Percentiles rank a stretch among this genome's conserved stretches.
These are phyloP conservation scores for Agrocybe praecox DNA, from an alignment of 768 basidiomycete genomes.

Conservation along the genomic window DNA sequence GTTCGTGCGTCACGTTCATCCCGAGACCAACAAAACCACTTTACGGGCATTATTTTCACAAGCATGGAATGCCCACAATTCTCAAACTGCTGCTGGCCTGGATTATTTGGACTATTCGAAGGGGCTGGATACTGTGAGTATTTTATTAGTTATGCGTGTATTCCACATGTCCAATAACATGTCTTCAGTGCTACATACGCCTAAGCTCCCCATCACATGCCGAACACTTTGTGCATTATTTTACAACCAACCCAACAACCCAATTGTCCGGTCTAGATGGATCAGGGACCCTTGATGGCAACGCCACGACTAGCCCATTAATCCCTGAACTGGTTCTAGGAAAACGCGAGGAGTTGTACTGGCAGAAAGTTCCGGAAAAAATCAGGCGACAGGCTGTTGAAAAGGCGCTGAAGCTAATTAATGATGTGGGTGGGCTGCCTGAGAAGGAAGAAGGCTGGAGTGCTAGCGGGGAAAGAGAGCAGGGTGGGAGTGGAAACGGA, in stretches of 20 bases:
- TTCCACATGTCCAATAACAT: not conserved
- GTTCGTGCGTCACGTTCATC: constrained; percentile 70
- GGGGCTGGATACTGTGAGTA: constrained; percentile 66
- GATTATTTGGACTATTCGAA: constrained; percentile 85
- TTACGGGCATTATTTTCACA: constrained; percentile 58
- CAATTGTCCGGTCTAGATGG: constrained; percentile 62
- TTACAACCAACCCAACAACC: constrained; percentile 32
- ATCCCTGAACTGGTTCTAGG: constrained; percentile 60
- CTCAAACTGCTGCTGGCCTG: constrained; percentile 35
- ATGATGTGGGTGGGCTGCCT: not conserved
- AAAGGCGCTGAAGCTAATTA: constrained; percentile 33
- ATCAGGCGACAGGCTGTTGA: constrained; percentile 63
- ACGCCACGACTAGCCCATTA: constrained; percentile 30
- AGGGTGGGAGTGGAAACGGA: not conserved
- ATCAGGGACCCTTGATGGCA: constrained; percentile 30
- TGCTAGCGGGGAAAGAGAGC: not conserved
- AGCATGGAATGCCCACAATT: constrained; percentile 32
- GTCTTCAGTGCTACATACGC: constrained; percentile 70
- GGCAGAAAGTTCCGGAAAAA: constrained; percentile 80
- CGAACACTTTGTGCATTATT: constrained; percentile 43
- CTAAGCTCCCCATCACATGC: constrained; percentile 55
- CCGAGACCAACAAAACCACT: constrained; percentile 82
- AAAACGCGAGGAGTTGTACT: constrained; percentile 70
- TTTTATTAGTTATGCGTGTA: not conserved
- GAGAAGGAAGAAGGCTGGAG: not conserved